phyloP scores from a whole-genome alignment of 345 rosid species.

The Dipteronia dyeriana region DNA sequence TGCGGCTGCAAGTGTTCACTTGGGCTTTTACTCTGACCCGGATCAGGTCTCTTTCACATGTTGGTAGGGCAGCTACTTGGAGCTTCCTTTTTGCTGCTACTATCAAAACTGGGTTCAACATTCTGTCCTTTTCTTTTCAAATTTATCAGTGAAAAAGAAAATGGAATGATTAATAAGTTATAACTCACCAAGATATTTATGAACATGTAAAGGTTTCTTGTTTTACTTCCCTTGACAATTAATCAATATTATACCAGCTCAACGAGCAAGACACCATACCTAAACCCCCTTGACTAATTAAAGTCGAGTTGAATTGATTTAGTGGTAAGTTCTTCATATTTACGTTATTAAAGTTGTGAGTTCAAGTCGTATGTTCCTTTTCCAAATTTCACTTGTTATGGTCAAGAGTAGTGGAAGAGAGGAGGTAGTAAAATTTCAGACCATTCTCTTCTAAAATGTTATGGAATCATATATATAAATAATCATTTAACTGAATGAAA shows the following conservation, averaged over 20 bases:
- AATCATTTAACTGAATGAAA: too few relatives aligned
- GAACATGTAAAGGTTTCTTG: too few relatives aligned
- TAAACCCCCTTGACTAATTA: not conserved
- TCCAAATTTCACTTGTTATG: too few relatives aligned
- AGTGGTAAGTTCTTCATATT: too few relatives aligned
- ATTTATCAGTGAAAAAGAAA: not conserved
- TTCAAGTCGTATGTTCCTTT: too few relatives aligned
- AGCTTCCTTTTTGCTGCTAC: not conserved
- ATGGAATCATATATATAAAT: too few relatives aligned
- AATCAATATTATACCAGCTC: not conserved
- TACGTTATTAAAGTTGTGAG: too few relatives aligned
- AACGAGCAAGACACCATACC: not conserved
- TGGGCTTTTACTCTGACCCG: not conserved
- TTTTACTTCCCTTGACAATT: not conserved
- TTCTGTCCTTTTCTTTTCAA: not conserved
- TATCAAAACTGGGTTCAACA: not conserved
- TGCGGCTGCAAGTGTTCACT: not conserved
- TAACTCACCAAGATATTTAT: not conserved
- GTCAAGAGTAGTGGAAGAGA: too few relatives aligned
- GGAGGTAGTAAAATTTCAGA: too few relatives aligned
- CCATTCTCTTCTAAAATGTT: too few relatives aligned
- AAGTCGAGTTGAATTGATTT: too few relatives aligned
- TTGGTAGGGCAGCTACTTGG: not conserved
- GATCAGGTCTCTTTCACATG: not conserved
- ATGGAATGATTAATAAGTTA: not conserved